Percentiles rank a stretch among this genome's conserved stretches.
Conservation (phyloP, 352 stramenopile genomes). For the Pythium rishiriense region DNA sequence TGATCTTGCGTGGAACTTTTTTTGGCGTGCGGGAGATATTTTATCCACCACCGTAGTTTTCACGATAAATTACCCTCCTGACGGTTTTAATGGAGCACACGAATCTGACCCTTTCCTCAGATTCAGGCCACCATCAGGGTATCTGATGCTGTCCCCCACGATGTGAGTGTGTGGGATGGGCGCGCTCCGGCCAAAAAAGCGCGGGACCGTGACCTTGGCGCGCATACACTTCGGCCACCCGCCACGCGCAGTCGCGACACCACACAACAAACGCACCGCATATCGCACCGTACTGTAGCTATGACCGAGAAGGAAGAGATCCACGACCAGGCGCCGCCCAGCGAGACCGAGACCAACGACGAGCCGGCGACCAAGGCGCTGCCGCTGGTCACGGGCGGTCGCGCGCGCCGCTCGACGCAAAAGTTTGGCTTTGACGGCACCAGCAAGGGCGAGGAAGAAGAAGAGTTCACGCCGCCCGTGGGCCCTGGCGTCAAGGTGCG, state of each 20-base stretch:
- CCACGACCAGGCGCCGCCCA: neutral
- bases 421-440: conserved; percentile 58
- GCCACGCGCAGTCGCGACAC: neutral
- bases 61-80: neutral
- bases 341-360: conserved; percentile 1
- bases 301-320: conserved; percentile 7
- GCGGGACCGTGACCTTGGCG: conserved; percentile 6
- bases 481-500: conserved; percentile 58
- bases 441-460: conserved; percentile 45
- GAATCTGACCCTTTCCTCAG: neutral
- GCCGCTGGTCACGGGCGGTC: conserved; percentile 26
- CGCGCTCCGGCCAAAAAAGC: conserved; percentile 6
- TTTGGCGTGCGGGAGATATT: too few species aligned
- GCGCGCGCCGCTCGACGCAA: conserved; percentile 65
- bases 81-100: neutral
- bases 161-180: conserved; percentile 12
- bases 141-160: neutral
- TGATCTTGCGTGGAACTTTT: neutral
- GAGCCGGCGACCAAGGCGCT: conserved; percentile 14
- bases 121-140: neutral
- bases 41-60: neutral
- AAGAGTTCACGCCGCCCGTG: conserved; percentile 59
- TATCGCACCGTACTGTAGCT: neutral
- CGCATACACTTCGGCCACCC: neutral
- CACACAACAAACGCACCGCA: neutral